phyloP scores from a whole-genome alignment of 441 rosid species.

The Euphorbia schlechtendalii region DNA sequence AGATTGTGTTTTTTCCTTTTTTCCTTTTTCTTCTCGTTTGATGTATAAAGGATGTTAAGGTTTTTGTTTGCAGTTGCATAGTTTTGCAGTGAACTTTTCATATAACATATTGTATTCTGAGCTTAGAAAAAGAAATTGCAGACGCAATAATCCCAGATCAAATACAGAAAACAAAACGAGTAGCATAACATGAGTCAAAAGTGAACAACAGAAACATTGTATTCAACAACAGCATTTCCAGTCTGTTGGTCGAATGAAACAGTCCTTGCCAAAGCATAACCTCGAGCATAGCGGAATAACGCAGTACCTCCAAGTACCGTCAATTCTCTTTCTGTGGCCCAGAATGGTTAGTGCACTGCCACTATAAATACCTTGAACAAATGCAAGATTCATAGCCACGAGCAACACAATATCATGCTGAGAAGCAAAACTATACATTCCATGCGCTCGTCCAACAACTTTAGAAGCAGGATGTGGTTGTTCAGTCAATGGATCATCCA shows the following conservation, averaged over 20 bases:
- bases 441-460: constrained; percentile 34
- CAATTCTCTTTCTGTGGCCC: constrained; percentile 35
- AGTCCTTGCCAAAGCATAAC: constrained; percentile 35
- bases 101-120: constrained; percentile 4
- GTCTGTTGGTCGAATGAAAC: constrained; percentile 20
- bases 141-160: too few relatives aligned
- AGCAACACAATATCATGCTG: constrained; percentile 25
- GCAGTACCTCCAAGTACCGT: constrained; percentile 37
- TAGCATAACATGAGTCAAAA: constrained; percentile 13
- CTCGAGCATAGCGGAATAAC: constrained; percentile 29
- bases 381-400: constrained; percentile 31
- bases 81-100: constrained; percentile 15
- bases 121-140: not conserved
- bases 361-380: constrained; percentile 25
- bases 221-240: constrained; percentile 33
- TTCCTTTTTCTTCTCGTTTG: constrained; percentile 8
- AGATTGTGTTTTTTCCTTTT: constrained; percentile 7
- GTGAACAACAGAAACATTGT: constrained; percentile 30
- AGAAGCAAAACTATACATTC: constrained; percentile 30
- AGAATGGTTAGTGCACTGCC: constrained; percentile 32
- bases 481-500: constrained; percentile 32
- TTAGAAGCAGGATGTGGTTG: constrained; percentile 30
- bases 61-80: constrained; percentile 25
- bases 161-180: not conserved
- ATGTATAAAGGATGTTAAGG: constrained; percentile 29